Base-by-base conservation (phyloP, 2,329 filamentous ascomycete species). In the Stagonosporopsis tanaceti region DNA sequence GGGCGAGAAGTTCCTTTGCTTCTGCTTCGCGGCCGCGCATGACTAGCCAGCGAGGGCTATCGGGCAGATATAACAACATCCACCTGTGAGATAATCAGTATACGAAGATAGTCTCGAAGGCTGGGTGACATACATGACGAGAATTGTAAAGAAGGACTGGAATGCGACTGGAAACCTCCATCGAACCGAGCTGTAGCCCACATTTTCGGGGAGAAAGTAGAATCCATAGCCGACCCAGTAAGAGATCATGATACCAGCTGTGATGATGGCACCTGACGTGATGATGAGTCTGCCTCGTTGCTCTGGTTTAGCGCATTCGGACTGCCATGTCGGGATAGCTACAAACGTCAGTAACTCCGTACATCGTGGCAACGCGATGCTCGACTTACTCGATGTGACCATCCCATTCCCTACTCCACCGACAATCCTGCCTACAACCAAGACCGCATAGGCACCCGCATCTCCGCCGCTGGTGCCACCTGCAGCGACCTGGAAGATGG, bases 401-500 rank as follows among this genome's bases (percentile, higher is more conserved):
- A 78, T 70, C 78, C 78, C 79, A 39, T 77, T 77, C 14, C 79
- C 79, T 45, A 80, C 74, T 0, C 79, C 75, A 77, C 85, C 73
- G 77, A 84, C 80, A 50, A 82, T 77, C 58, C 83, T 75, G 2
- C 79, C 78, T 7, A 79, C 78, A 20, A 84, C 77, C 17, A 82
- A 77, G 44, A 77, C 75, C 20, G 73, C 76, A 7, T 50, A 56
- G 5, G 52, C 52, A 4, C 38, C 45, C 3, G 28, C 24, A 4
- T 50, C 52, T 44, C 52, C 52, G 6, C 52, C 45, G 11, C 44
- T 48, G 11, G 80, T 76, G 58, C 77, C 72, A 60, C 79, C 82
- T 2, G 81, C 78, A 7, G 80, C 72, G 14, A 84, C 73, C 67
- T 89, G 87, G 37, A 89, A 81, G 14, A 84, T 77, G 24, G 85